A percentile compares a stretch with the other conserved stretches of the same genome.
Evolutionary conservation across 2,329 filamentous ascomycete species (phyloP).

Genomic region (Leptographium lundbergii): DNA sequence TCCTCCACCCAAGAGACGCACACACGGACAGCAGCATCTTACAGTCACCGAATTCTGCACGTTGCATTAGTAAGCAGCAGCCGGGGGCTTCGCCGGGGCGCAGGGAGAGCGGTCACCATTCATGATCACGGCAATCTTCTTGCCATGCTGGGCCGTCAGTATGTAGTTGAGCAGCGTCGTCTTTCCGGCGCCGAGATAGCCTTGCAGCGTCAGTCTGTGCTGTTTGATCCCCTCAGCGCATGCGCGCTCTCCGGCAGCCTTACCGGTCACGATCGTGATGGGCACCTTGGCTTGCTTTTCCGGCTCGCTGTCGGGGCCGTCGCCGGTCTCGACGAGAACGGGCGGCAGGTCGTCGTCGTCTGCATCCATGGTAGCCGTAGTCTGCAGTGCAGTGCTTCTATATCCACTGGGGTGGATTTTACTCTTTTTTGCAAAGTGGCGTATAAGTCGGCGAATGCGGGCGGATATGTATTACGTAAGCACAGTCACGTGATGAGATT

Average conservation of each 20-base stretch:
- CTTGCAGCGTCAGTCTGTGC: constrained; percentile 26
- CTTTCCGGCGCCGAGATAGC: constrained; percentile 91
- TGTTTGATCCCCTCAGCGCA: neutral
- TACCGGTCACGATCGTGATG: constrained; percentile 75
- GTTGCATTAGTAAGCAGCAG: neutral
- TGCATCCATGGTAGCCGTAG: constrained; percentile 36
- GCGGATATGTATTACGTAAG: neutral
- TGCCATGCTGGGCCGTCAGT: constrained; percentile 84
- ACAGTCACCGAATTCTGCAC: constrained; percentile 17
- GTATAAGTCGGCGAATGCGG: no score
- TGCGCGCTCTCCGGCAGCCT: constrained; percentile 1
- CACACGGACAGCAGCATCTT: neutral
- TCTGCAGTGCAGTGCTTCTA: no score
- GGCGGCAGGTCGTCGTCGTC: constrained; percentile 54
- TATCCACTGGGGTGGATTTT: no score
- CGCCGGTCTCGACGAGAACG: constrained; percentile 41
- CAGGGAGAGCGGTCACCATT: constrained; percentile 45
- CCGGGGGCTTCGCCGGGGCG: neutral
- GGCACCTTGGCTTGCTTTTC: constrained; percentile 56
- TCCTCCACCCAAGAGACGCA: neutral
- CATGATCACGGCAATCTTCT: constrained; percentile 95
- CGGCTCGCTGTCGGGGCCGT: constrained; percentile 17
- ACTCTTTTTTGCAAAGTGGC: no score
- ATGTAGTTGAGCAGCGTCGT: constrained; percentile 95
- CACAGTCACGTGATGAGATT: neutral